A percentile compares a stretch with the other conserved stretches of the same genome.
These are phyloP conservation scores for Colletotrichum cordylinicola DNA, from an alignment of 2,329 filamentous ascomycete genomes.

Conservation along the genomic window DNA sequence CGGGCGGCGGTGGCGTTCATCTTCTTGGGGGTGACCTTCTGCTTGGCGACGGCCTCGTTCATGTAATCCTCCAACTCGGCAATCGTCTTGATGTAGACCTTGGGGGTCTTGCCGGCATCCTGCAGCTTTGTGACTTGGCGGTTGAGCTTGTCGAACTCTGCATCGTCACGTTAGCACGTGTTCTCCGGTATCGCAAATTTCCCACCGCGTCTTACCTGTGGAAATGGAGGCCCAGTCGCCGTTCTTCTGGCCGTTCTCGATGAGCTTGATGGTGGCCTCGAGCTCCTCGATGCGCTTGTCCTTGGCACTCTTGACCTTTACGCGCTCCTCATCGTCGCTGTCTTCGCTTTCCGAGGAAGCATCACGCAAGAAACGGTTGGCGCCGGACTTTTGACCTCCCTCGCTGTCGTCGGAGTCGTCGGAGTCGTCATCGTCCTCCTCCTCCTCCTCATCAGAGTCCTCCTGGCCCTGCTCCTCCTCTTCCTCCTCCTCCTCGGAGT, in stretches of 20 bases:
- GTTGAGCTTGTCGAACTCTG: slow-evolving; percentile 95
- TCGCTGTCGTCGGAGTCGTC: slow-evolving; percentile 67
- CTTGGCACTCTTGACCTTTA: slow-evolving; percentile 95
- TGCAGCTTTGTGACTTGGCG: slow-evolving; percentile 82
- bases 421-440: slow-evolving; percentile 55
- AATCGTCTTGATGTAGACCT: slow-evolving; percentile 90
- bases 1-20: slow-evolving; percentile 97
- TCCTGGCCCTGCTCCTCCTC: slow-evolving; percentile 58
- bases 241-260: slow-evolving; percentile 97
- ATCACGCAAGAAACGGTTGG: slow-evolving; percentile 80
- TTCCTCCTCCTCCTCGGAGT: slow-evolving; percentile 76
- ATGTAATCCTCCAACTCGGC: slow-evolving; percentile 93
- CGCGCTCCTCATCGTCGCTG: slow-evolving; percentile 85
- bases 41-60: slow-evolving; percentile 92
- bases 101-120: slow-evolving; percentile 80
- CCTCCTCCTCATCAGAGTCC: slow-evolving; percentile 54
- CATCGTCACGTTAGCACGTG: slow-evolving; percentile 1
- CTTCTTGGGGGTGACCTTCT: slow-evolving; percentile 97
- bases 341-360: slow-evolving; percentile 77
- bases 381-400: slow-evolving; percentile 72
- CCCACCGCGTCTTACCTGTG: slow-evolving; percentile 65
- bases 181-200: neutral
- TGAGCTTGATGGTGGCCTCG: slow-evolving; percentile 85
- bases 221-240: slow-evolving; percentile 96
- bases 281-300: slow-evolving; percentile 96